Conservation (phyloP, 1,139 yeast species). For the Geotrichum citri-aurantii region DNA sequence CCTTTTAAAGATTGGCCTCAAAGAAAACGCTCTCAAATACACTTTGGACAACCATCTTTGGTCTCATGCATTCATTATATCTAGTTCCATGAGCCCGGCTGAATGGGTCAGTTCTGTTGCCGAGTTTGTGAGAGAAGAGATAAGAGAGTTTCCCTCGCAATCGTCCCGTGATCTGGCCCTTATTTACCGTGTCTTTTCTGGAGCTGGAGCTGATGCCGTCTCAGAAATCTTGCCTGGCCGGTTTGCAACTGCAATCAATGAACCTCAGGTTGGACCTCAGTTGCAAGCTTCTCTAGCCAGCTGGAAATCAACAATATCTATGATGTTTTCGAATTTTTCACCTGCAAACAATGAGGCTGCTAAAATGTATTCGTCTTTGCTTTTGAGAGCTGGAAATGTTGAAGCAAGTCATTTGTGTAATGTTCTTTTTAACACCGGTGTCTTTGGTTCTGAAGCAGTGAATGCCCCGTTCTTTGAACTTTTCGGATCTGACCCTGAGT, state of each 20-base stretch:
- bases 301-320: conserved; percentile 35
- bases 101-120: conserved; percentile 55
- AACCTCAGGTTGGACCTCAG: conserved; percentile 11
- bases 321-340: conserved; percentile 33
- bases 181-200: conserved; percentile 59
- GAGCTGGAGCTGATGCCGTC: conserved; percentile 48
- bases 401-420: conserved; percentile 38
- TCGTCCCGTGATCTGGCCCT: conserved; percentile 53
- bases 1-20: conserved; percentile 55
- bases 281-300: conserved; percentile 23
- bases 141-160: conserved; percentile 33
- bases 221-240: conserved; percentile 18
- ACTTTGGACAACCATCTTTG: conserved; percentile 65
- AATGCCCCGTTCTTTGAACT: conserved; percentile 6
- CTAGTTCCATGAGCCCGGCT: conserved; percentile 59
- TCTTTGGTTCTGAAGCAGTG: conserved; percentile 17
- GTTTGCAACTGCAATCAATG: conserved; percentile 9
- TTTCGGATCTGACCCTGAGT: conserved; percentile 13
- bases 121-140: conserved; percentile 44
- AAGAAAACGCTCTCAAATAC: conserved; percentile 57
- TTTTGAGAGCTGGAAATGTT: conserved; percentile 29
- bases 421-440: conserved; percentile 40
- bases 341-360: conserved; percentile 33
- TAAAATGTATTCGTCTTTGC: conserved; percentile 32
- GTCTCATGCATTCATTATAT: conserved; percentile 70